Conservation (phyloP, 768 basidiomycete genomes). For the Tylopilus plumbeoviolaceoides region DNA sequence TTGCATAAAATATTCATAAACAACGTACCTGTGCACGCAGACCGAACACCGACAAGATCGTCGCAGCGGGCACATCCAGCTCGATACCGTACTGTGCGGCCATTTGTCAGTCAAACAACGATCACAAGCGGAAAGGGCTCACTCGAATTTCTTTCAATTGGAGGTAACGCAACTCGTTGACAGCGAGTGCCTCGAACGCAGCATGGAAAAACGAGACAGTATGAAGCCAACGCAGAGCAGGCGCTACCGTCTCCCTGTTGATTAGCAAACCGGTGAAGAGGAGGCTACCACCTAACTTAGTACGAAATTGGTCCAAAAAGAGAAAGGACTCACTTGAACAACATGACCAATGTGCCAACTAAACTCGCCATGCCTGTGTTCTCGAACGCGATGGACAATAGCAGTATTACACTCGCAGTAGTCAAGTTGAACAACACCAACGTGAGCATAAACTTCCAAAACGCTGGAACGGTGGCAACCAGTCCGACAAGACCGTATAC, state of each 20-base stretch:
- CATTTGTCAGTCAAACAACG: constrained; percentile 3
- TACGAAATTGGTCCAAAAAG: constrained; percentile 1
- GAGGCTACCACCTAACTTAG: constrained; percentile 47
- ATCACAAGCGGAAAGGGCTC: constrained; percentile 20
- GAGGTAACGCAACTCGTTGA: constrained; percentile 93
- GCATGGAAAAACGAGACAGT: constrained; percentile 98
- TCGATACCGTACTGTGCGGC: constrained; percentile 89
- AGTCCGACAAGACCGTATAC: constrained; percentile 94
- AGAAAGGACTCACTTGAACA: constrained; percentile 80
- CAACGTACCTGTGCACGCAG: constrained; percentile 75
- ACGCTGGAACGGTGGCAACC: constrained; percentile 81
- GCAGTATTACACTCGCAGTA: constrained; percentile 86
- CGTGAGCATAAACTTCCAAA: constrained; percentile 98
- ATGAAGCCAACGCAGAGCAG: constrained; percentile 78
- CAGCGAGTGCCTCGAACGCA: constrained; percentile 95
- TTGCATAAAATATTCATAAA: not conserved
- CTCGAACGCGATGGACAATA: constrained; percentile 85
- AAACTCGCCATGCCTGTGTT: constrained; percentile 87
- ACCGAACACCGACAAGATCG: constrained; percentile 92
- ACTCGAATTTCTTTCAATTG: constrained; percentile 91
- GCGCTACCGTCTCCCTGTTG: constrained; percentile 82
- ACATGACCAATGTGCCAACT: constrained; percentile 93
- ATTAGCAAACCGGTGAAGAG: constrained; percentile 94
- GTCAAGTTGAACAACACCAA: constrained; percentile 96
- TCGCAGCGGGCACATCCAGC: constrained; percentile 92